Percentiles rank a stretch among this genome's conserved stretches.
Conservation (phyloP, 2,329 filamentous ascomycete genomes). For the Sclerotinia glacialis region DNA sequence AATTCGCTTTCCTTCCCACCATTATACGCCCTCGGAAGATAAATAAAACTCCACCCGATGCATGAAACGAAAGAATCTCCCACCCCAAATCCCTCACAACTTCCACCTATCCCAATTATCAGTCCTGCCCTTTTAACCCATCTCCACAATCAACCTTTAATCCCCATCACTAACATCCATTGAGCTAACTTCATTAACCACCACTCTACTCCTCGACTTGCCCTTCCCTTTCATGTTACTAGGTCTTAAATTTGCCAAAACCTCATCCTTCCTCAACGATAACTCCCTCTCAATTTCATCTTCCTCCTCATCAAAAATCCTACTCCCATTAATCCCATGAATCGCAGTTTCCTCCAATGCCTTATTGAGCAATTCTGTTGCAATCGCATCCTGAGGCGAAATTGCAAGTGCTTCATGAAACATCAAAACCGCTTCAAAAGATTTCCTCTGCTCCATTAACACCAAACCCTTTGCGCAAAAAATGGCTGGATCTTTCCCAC, state of each 20-base stretch:
- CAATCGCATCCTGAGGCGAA: slow-evolving; percentile 74
- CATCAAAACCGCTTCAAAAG: slow-evolving; percentile 74
- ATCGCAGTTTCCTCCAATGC: slow-evolving; percentile 62
- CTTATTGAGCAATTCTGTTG: slow-evolving; percentile 72
- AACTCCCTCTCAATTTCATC: slow-evolving; percentile 57
- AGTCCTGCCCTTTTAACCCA: background rate
- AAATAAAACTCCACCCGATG: background rate
- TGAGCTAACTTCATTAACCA: slow-evolving; percentile 44
- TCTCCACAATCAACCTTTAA: slow-evolving; percentile 21
- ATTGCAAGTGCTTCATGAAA: slow-evolving; percentile 83
- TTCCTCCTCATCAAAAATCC: slow-evolving; percentile 43
- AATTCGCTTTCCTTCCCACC: background rate
- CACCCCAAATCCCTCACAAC: background rate
- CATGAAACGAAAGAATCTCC: background rate
- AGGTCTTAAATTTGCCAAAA: slow-evolving; percentile 44
- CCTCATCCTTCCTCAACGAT: slow-evolving; percentile 47
- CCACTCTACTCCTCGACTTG: slow-evolving; percentile 42
- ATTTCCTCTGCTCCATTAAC: slow-evolving; percentile 70
- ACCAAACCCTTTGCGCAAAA: slow-evolving; percentile 84
- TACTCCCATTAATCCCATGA: slow-evolving; percentile 28
- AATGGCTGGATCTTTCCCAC: slow-evolving; percentile 73
- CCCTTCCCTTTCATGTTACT: slow-evolving; percentile 46
- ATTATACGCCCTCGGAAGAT: background rate
- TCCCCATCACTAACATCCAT: slow-evolving; percentile 59
- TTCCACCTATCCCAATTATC: background rate